Evolutionary conservation across 2,329 filamentous ascomycete genomes (phyloP).

Genomic region (Verticillium isaacii): DNA sequence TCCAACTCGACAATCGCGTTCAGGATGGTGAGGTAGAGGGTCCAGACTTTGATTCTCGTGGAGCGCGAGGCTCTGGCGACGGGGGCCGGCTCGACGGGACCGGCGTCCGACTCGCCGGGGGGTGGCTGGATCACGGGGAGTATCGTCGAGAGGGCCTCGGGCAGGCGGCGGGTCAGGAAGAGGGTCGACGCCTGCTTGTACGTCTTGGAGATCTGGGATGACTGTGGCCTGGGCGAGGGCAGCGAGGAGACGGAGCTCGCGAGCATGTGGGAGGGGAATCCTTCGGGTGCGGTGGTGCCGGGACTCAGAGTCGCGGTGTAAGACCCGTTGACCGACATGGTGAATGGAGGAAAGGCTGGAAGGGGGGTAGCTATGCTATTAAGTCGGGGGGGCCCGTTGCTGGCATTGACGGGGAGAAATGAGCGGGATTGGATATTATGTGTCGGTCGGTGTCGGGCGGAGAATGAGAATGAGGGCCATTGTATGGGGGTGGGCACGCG

Average conservation of each 20-base stretch:
- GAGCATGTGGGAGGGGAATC: conserved; percentile 46
- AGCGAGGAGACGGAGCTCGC: conserved; percentile 68
- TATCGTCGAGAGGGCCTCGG: conserved; percentile 82
- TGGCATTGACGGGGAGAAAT: conserved; percentile 6
- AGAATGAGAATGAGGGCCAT: conserved; percentile 12
- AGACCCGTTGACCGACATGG: conserved; percentile 40
- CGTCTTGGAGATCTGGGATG: conserved; percentile 78
- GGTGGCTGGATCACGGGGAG: conserved; percentile 71
- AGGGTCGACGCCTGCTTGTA: conserved; percentile 93
- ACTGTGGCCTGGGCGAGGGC: conserved; percentile 58
- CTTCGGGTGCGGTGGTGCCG: conserved; percentile 28
- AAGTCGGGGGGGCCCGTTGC: conserved; percentile 10
- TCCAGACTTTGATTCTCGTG: conserved; percentile 94
- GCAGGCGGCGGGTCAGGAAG: conserved; percentile 88
- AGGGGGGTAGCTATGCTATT: neutral
- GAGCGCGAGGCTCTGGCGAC: conserved; percentile 75
- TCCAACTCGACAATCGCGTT: conserved; percentile 89
- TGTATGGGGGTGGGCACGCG: conserved; percentile 9
- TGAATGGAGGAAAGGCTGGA: conserved; percentile 4
- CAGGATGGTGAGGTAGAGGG: conserved; percentile 87
- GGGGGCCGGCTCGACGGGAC: conserved; percentile 55
- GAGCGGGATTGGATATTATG: conserved; percentile 12
- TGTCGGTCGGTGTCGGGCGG: conserved; percentile 8
- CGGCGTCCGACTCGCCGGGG: conserved; percentile 39
- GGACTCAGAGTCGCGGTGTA: conserved; percentile 40